A percentile compares a stretch with the other conserved stretches of the same genome.
Evolutionary conservation across 768 basidiomycete species (phyloP).

Genomic region (Lactarius sp.): DNA sequence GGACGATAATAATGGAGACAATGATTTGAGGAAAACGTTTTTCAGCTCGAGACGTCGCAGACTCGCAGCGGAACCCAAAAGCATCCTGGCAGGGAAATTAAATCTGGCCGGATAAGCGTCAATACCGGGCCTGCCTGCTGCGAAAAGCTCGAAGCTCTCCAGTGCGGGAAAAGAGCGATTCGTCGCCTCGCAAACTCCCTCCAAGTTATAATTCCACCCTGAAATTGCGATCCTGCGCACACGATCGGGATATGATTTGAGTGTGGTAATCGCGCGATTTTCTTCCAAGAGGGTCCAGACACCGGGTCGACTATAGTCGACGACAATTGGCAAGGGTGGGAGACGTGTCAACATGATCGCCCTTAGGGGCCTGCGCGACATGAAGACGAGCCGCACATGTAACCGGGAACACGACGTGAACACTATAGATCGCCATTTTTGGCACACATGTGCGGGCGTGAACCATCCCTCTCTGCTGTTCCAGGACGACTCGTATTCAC

Average conservation of each 20-base stretch:
- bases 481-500: not conserved
- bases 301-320: not conserved
- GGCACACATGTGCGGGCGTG: conserved; percentile 12
- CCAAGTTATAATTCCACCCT: not conserved
- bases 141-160: not conserved
- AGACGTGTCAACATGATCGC: not conserved
- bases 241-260: not conserved
- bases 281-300: not conserved
- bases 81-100: not conserved
- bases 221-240: not conserved
- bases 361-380: not conserved
- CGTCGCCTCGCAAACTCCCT: not conserved
- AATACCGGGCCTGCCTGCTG: not conserved
- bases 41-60: not conserved
- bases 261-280: not conserved
- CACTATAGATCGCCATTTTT: not conserved
- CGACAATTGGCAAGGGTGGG: not conserved
- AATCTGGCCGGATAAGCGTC: not conserved
- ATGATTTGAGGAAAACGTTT: not conserved
- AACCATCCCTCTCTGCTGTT: conserved; percentile 1
- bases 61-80: not conserved
- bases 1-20: not conserved
- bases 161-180: not conserved
- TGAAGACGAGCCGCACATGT: not conserved
- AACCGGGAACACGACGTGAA: not conserved